These are phyloP conservation scores for Cinchona pubescens DNA, from an alignment of 257 asterid genomes.

Conservation along the genomic window DNA sequence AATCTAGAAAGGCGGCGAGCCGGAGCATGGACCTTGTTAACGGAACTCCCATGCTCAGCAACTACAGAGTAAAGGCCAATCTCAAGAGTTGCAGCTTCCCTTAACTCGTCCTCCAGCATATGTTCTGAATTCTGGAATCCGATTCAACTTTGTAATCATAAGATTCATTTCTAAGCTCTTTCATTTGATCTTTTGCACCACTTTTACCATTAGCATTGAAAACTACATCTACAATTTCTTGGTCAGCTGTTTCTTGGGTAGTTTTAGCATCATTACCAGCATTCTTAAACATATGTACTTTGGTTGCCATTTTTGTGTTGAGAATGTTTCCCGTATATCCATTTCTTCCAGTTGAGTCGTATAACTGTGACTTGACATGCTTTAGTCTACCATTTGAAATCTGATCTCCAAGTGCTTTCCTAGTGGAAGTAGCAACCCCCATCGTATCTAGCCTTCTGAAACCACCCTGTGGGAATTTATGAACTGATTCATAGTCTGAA, in stretches of 20 bases:
- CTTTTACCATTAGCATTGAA: constrained; percentile 30
- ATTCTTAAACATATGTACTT: constrained; percentile 29
- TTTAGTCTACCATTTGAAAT: constrained; percentile 44
- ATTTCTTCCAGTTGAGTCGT: constrained; percentile 34
- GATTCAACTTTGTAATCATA: constrained; percentile 42
- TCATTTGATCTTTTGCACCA: constrained; percentile 20
- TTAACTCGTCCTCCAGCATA: constrained; percentile 84
- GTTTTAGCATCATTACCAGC: constrained; percentile 31
- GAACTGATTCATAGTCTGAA: constrained; percentile 23
- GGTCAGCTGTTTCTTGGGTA: constrained; percentile 17
- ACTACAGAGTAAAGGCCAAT: constrained; percentile 69
- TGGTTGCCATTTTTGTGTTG: constrained; percentile 39
- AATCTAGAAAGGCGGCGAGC: constrained; percentile 84
- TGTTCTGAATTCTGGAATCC: constrained; percentile 47
- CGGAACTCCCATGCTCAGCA: constrained; percentile 83
- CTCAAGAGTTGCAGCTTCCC: constrained; percentile 78
- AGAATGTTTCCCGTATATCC: constrained; percentile 23
- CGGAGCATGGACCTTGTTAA: constrained; percentile 76
- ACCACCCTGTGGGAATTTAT: constrained; percentile 31
- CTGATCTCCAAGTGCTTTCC: constrained; percentile 39
- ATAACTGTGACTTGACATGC: constrained; percentile 48
- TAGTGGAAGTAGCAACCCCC: constrained; percentile 32
- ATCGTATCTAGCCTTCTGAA: constrained; percentile 34
- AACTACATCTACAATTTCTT: constrained; percentile 33
- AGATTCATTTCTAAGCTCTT: constrained; percentile 33